phyloP scores from a whole-genome alignment of 176 grass and related monocot species.

The sorghum (Sorghum bicolor) region Sorghum_bicolor_NCBIv3 NC_012878.2:47595001-47595500 shows the following conservation, averaged over 20 bases:
- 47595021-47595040: background rate
- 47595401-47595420: conserved; percentile 52
- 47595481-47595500: background rate
- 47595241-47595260: conserved; percentile 57
- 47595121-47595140: conserved; percentile 48
- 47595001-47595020: background rate
- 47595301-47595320: conserved; percentile 12
- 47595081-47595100: background rate
- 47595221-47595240: conserved; percentile 48
- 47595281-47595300: conserved; percentile 8
- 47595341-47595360: conserved; percentile 15
- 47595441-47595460: conserved; percentile 26
- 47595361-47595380: conserved; percentile 94
- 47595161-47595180: conserved; percentile 55
- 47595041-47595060: background rate
- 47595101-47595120: conserved; percentile 57
- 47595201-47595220: conserved; percentile 75
- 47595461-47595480: background rate
- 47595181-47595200: conserved; percentile 90
- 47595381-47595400: conserved; percentile 89
- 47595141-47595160: conserved; percentile 54
- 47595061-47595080: background rate
- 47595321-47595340: background rate
- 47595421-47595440: conserved; percentile 94
- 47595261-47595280: conserved; percentile 12